Evolutionary conservation across 257 asterid species (phyloP), one percentile per base, ranked within the genome.

Genomic region (Galeopsis tetrahit): DNA sequence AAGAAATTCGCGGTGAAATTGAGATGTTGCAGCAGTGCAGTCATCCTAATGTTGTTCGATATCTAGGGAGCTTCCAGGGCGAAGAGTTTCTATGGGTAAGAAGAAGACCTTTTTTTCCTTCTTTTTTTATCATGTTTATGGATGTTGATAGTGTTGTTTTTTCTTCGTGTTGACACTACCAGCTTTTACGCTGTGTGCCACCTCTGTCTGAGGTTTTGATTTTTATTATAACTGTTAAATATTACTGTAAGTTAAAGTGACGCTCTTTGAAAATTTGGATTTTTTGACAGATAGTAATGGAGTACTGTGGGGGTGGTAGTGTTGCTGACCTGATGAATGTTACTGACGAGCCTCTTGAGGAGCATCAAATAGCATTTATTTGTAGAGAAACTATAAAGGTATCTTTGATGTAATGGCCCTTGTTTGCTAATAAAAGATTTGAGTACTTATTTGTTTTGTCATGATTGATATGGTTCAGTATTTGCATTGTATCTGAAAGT

Each of bases 11-110:
- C 32, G 96, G 97, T 72, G 99, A 94, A 85, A 91, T 94, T 73
- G 99, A 91, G 90, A 94, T 94, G 99, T 65, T 94, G 87, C 99
- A 95, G 84, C 99, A 95, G 72, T 95, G 99, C 74, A 95, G 91
- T 82, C 98, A 95, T 87, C 99, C 99, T 68, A 95, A 95, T 82
- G 99, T 95, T 77, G 98, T 95, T 75, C 99, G 99, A 72, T 95
- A 95, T 80, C 92, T 95, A 31, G 99, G 96, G 38, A 95, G 99
- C 87, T 95, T 88, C 80, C 99, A 95, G 82, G 96, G 99, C 70
- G 99, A 95, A 77, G 99, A 95, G 73, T 92, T 84, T 85, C 96
- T 95, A 66, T 95, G 99, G 99, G 98, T 94, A 90, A 66, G 87
- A 72, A 69, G 55, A 63, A 71, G 59, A 71, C 66, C 62, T 13